Conservation (phyloP, 1,284 basidiomycete species). For the Apiotrichum veenhuisii region DNA sequence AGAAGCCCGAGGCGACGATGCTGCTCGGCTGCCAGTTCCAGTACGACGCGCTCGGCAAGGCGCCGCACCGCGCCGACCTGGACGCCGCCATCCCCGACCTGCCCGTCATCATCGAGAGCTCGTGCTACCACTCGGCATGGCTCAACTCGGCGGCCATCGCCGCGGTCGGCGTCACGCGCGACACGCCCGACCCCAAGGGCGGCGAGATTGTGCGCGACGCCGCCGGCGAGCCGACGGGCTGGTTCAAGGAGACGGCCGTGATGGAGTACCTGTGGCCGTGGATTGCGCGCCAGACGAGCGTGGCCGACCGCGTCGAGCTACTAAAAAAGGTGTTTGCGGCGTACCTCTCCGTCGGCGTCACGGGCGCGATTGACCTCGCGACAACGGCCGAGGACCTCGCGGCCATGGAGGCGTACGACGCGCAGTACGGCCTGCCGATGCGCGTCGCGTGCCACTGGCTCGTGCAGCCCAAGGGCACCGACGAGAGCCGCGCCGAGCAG, state of each 20-base stretch:
- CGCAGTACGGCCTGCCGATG: conserved; percentile 22
- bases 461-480: conserved; percentile 19
- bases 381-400: conserved; percentile 23
- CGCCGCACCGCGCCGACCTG: conserved; percentile 23
- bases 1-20: conserved; percentile 10
- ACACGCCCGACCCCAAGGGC: conserved; percentile 26
- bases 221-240: conserved; percentile 28
- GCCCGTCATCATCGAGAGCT: conserved; percentile 33
- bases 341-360: conserved; percentile 28
- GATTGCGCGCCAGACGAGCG: conserved; percentile 12
- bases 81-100: conserved; percentile 28
- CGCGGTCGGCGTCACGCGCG: conserved; percentile 22
- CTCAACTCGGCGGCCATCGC: conserved; percentile 28
- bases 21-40: conserved; percentile 27
- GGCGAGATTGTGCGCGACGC: conserved; percentile 30
- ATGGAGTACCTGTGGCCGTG: conserved; percentile 30
- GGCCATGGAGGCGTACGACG: conserved; percentile 25
- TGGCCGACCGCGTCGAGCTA: conserved; percentile 17
- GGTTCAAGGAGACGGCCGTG: conserved; percentile 27
- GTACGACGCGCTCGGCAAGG: conserved; percentile 24
- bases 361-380: conserved; percentile 33
- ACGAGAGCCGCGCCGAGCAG: conserved; percentile 14
- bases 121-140: conserved; percentile 32
- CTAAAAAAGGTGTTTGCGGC: conserved; percentile 24
- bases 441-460: conserved; percentile 32